Evolutionary conservation across 352 stramenopile genomes (phyloP), one percentile per base, ranked within the genome.

Genomic region (Pythium sp.): DNA sequence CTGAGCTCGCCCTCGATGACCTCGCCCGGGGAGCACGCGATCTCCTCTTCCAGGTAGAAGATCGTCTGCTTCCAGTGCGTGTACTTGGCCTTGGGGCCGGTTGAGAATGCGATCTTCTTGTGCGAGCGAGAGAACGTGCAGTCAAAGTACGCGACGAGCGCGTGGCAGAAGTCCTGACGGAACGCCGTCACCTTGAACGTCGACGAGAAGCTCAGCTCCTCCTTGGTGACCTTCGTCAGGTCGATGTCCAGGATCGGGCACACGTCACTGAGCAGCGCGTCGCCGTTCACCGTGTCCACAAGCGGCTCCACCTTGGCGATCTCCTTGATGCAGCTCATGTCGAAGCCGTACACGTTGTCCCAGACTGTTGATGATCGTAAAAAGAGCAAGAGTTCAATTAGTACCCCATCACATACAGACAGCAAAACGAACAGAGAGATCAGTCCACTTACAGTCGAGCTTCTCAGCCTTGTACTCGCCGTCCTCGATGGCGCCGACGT

Each of bases 31-130:
- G 78, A 84, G 66, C 93, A 93, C 24, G 86, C 85, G 28, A 98
- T 74, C 56, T 95, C 85, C 32, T 90, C 82, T 32, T 93, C 81
- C 7, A 99, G 77, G 75, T 99, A 99, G 70, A 99, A 98, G 20
- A 99, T 91, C 15, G 96, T 98, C 78, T 99, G 98, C 78, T 99
- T 99, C 98, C 98, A 99, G 84, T 99, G 98, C 54, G 98, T 99
- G 79, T 99, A 99, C 67, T 97, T 87, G 49, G 86, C 89, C 64
- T 92, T 87, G 3, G 90, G 86, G n/a, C 87, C 92, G 5, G 97
- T 99, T 4, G 92, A 98, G 79, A 99, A 99, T 38, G 80, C 86
- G 38, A 99, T 86, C 51, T 97, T 96, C 78, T 98, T 98, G 76
- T 99, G 95, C 47, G 96, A 92, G 41, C 77, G 79, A 34, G 92